Percentiles rank a stretch among this genome's conserved stretches.
phyloP scores from a whole-genome alignment of 2,329 filamentous ascomycete genomes.

The Colletotrichum incanum region DNA sequence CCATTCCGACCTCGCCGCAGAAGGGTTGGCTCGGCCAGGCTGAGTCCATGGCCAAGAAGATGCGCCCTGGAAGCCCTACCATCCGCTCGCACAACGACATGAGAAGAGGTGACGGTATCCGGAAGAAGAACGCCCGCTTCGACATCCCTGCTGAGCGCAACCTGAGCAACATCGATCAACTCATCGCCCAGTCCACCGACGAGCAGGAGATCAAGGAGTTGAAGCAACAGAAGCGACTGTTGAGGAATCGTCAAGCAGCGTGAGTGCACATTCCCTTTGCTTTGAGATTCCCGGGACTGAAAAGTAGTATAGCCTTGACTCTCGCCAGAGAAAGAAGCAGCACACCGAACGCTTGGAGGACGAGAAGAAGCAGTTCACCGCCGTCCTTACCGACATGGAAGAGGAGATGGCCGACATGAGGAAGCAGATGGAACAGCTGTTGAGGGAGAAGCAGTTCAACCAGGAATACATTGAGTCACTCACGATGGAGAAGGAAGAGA shows the following conservation, averaged over 20 bases:
- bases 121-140: constrained; percentile 99
- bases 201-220: constrained; percentile 97
- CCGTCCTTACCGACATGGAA: constrained; percentile 83
- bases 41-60: constrained; percentile 70
- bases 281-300: not conserved
- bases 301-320: constrained; percentile 80
- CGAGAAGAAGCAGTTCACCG: constrained; percentile 93
- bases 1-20: constrained; percentile 70
- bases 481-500: constrained; percentile 90
- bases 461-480: constrained; percentile 83
- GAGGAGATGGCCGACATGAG: constrained; percentile 81
- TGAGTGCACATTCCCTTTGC: constrained; percentile 65
- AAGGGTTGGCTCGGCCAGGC: constrained; percentile 71
- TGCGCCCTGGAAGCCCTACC: constrained; percentile 77
- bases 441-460: constrained; percentile 81
- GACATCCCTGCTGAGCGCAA: constrained; percentile 96
- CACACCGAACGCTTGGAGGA: constrained; percentile 97
- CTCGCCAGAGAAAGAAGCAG: constrained; percentile 96
- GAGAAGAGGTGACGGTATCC: constrained; percentile 87
- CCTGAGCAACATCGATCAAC: constrained; percentile 92
- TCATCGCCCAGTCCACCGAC: constrained; percentile 90
- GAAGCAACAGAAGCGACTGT: constrained; percentile 96
- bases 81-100: constrained; percentile 84
- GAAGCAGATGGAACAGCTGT: constrained; percentile 78
- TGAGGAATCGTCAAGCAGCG: constrained; percentile 97